Conservation (phyloP, 1,139 yeast species). For the Nakaseomyces glabratus region DNA sequence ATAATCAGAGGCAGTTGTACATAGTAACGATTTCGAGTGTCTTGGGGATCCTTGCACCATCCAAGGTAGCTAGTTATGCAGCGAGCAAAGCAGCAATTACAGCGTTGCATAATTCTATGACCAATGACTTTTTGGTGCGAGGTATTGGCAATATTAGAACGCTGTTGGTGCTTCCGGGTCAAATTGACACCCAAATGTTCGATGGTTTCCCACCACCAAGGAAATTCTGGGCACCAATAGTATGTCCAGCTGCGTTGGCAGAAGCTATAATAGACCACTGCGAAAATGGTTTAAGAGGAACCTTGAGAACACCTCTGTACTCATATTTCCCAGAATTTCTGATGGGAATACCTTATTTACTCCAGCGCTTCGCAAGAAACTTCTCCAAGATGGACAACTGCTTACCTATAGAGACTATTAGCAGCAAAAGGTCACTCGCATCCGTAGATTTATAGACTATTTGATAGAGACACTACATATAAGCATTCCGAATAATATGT, state of each 20-base stretch:
- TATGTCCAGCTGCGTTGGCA: constrained; percentile 40
- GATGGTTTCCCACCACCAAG: constrained; percentile 50
- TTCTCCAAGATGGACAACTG: constrained; percentile 31
- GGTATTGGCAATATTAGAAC: constrained; percentile 32
- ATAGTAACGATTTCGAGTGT: constrained; percentile 61
- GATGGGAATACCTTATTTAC: constrained; percentile 42
- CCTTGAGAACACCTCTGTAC: constrained; percentile 49
- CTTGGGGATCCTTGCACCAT: constrained; percentile 64
- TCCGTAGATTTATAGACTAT: too few species aligned
- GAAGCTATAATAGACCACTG: constrained; percentile 35
- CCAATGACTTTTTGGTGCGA: constrained; percentile 38
- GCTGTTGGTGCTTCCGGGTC: constrained; percentile 58
- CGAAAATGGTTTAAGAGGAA: constrained; percentile 44
- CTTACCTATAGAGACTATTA: too few species aligned
- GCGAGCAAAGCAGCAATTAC: constrained; percentile 57
- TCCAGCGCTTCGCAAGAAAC: constrained; percentile 41
- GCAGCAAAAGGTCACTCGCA: too few species aligned
- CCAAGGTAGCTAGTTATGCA: constrained; percentile 53
- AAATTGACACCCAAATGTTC: constrained; percentile 55
- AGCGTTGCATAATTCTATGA: constrained; percentile 50
- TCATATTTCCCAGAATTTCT: constrained; percentile 48
- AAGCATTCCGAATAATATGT: too few species aligned
- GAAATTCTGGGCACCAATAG: constrained; percentile 55
- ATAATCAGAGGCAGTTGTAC: constrained; percentile 34
- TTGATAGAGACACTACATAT: too few species aligned